Evolutionary conservation across 345 rosid species (phyloP), one percentile per base, ranked within the genome.

Genomic region (Lepidium aucheri): DNA sequence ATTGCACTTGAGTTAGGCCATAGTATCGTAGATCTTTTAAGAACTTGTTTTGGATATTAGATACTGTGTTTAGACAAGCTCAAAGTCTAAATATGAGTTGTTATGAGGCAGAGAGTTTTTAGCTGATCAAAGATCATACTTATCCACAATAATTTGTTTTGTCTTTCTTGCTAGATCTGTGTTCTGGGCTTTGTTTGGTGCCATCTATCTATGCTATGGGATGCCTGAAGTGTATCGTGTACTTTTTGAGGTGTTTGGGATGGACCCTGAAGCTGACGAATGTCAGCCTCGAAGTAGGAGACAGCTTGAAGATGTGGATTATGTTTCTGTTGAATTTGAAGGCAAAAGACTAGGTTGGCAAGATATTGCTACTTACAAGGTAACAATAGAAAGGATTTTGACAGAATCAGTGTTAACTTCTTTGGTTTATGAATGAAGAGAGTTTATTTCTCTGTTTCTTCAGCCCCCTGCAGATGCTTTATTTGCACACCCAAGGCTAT

Each of bases 401-500:
- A 53, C 69, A 42, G 28, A n/a, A 53, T 0, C 55, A 53, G 26
- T 6, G 4, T n/a, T 36, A 24, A 53, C 1, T 44, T 35, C 28
- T 46, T n/a, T 17, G 50, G 10, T 44, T 16, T 34, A 53, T 22
- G 14, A 2, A 16, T 24, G 0, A 2, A 59, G n/a, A 34, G 17
- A 41, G 52, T 24, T 53, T 54, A 35, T 49, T 33, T 59, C 3
- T 12, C 45, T 49, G 67, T 44, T 63, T 52, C 22, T 63, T 32
- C 82, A 90, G 97, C 97, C 96, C 30, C 99, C 95, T 33, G 89
- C 84, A 82, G 97, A 88, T 82, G 97, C 96, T 44, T 85, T 94
- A 30, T 94, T 90, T 53, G 86, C 95, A 44, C 96, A 86, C 72
- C 96, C 99, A 28, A 88, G 97, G 82, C 89, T 90, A 10, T 94